Conservation (phyloP, 495 filamentous ascomycete species). For the Talaromyces wortmannii region DNA sequence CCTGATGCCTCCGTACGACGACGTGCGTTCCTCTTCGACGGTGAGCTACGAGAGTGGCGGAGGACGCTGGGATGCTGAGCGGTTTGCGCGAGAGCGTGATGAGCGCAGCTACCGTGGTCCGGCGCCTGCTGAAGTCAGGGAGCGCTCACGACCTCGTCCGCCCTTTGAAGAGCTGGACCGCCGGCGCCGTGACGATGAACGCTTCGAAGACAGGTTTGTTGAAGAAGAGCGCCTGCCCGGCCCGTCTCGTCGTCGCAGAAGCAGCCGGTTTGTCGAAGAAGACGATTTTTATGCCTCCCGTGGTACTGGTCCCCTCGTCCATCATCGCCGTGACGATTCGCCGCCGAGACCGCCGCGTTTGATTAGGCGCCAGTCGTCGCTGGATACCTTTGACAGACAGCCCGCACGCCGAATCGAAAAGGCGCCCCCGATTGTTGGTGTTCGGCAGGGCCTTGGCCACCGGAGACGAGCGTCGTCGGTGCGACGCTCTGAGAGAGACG, state of each 20-base stretch:
- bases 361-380: constrained; percentile 57
- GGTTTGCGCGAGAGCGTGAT: constrained; percentile 39
- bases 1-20: constrained; percentile 40
- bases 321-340: constrained; percentile 29
- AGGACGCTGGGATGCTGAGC: constrained; percentile 36
- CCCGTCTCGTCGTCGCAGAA: constrained; percentile 41
- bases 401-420: constrained; percentile 44
- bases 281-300: constrained; percentile 37
- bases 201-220: constrained; percentile 45
- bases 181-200: constrained; percentile 40
- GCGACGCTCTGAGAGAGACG: constrained; percentile 42
- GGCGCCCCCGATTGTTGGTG: constrained; percentile 20
- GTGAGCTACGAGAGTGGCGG: constrained; percentile 23
- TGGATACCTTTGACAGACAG: constrained; percentile 67
- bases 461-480: constrained; percentile 31
- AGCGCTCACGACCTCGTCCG: constrained; percentile 25
- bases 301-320: constrained; percentile 27
- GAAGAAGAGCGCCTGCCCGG: constrained; percentile 48
- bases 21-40: constrained; percentile 36
- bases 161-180: constrained; percentile 15
- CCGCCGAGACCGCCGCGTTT: constrained; percentile 49
- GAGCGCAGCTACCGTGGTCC: constrained; percentile 36
- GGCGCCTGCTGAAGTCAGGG: constrained; percentile 22
- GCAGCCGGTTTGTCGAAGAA: constrained; percentile 38
- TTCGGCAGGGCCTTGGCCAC: constrained; percentile 12